These are phyloP conservation scores for Capsicum rhomboideum DNA, from an alignment of 257 asterid species.

Conservation along the genomic window DNA sequence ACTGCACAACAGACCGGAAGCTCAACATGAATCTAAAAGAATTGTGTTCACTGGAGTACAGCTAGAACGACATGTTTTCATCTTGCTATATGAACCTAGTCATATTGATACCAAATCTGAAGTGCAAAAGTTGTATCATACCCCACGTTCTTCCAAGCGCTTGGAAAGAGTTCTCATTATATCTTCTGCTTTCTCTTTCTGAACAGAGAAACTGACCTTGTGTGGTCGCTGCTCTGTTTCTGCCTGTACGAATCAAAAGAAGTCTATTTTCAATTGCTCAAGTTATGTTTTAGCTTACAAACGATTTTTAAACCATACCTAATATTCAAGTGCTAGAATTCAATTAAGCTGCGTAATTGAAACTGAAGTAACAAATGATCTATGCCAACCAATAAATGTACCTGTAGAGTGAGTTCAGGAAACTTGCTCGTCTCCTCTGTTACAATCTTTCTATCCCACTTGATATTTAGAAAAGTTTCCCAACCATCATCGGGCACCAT, in stretches of 20 bases:
- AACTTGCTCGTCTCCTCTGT: constrained; percentile 70
- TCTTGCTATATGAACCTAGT: neutral
- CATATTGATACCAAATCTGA: neutral
- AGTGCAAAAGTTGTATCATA: constrained; percentile 29
- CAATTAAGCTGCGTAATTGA: neutral
- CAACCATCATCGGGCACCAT: constrained; percentile 96
- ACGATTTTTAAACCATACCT: neutral
- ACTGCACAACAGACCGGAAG: constrained; percentile 36
- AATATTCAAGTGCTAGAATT: neutral
- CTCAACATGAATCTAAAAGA: neutral
- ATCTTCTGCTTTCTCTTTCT: constrained; percentile 68
- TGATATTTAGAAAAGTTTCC: constrained; percentile 72
- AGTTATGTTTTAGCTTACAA: neutral
- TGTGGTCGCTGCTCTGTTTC: constrained; percentile 99
- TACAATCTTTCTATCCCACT: constrained; percentile 84
- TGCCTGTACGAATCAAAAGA: constrained; percentile 46
- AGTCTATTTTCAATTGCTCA: constrained; percentile 6
- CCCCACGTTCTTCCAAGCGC: constrained; percentile 66
- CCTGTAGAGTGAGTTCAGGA: constrained; percentile 84
- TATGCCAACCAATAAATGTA: constrained; percentile 14
- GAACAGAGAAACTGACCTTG: constrained; percentile 79
- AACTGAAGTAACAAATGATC: neutral
- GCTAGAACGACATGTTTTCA: neutral
- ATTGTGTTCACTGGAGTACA: neutral
- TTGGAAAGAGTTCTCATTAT: constrained; percentile 50